These are phyloP conservation scores for Chenopodium suecicum DNA, from an alignment of 148 eudicot species.

Conservation along the genomic window DNA sequence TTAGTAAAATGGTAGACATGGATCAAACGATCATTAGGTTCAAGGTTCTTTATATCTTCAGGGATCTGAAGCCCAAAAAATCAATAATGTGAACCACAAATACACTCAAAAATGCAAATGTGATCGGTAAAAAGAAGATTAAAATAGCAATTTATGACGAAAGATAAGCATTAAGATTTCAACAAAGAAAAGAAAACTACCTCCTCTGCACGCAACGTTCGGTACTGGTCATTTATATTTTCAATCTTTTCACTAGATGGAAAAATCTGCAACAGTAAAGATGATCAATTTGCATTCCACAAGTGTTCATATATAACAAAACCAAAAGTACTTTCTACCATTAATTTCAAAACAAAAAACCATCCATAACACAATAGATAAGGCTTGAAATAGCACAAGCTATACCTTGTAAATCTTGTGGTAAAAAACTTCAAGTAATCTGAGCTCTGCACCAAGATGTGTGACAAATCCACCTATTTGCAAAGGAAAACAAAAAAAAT, in stretches of 20 bases:
- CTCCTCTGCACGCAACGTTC: slow-evolving; percentile 91
- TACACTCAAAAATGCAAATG: not conserved
- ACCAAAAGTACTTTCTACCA: not conserved
- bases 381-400: not conserved
- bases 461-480: slow-evolving; percentile 76
- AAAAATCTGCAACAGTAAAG: slow-evolving; percentile 55
- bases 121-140: not conserved
- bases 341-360: not conserved
- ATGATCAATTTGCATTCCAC: slow-evolving; percentile 4
- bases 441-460: slow-evolving; percentile 79
- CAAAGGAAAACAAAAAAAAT: slow-evolving; percentile 3
- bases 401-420: slow-evolving; percentile 95
- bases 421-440: slow-evolving; percentile 84
- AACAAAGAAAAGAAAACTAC: slow-evolving; percentile 34
- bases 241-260: slow-evolving; percentile 70
- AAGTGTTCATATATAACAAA: not conserved
- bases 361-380: not conserved
- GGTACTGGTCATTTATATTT: slow-evolving; percentile 73
- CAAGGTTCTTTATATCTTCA: slow-evolving; percentile 89
- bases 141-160: slow-evolving; percentile 1
- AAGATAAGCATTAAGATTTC: not conserved
- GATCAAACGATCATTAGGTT: slow-evolving; percentile 78
- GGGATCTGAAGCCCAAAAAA: slow-evolving; percentile 61
- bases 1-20: slow-evolving; percentile 95
- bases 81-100: not conserved